phyloP scores from a whole-genome alignment of 257 asterid genomes.

The Solanum ossicruentum region DNA sequence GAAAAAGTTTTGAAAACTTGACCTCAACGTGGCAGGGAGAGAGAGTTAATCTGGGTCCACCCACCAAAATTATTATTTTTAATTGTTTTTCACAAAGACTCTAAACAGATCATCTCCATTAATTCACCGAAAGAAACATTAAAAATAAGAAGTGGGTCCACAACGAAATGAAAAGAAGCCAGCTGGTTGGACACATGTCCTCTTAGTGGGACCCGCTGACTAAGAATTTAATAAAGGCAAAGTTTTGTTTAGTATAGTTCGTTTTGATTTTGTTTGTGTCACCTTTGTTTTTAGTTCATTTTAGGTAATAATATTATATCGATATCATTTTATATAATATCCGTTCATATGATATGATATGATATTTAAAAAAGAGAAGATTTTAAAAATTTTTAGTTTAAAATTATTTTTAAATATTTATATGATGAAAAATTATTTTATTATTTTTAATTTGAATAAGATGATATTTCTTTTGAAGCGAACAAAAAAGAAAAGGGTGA shows the following conservation, averaged over 20 bases:
- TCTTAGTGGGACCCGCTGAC: constrained; percentile 18
- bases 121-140: constrained; percentile 34
- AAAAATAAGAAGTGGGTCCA: neutral
- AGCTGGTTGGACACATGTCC: constrained; percentile 32
- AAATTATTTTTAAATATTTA: too few species aligned
- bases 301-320: too few species aligned
- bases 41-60: constrained; percentile 8
- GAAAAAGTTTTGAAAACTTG: neutral
- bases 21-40: constrained; percentile 19
- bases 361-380: too few species aligned
- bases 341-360: too few species aligned
- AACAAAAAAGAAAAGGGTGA: too few species aligned
- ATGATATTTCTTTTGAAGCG: too few species aligned
- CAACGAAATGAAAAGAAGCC: constrained; percentile 13
- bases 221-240: constrained; percentile 2
- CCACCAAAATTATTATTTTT: constrained; percentile 4
- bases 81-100: neutral
- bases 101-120: constrained; percentile 3
- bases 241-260: constrained; percentile 2
- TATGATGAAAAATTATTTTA: too few species aligned
- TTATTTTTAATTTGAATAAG: too few species aligned
- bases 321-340: too few species aligned
- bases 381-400: too few species aligned
- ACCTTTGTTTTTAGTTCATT: neutral
- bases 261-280: neutral